Conservation (phyloP, 2,329 filamentous ascomycete species). For the Pyrenochaeta sp. region DNA sequence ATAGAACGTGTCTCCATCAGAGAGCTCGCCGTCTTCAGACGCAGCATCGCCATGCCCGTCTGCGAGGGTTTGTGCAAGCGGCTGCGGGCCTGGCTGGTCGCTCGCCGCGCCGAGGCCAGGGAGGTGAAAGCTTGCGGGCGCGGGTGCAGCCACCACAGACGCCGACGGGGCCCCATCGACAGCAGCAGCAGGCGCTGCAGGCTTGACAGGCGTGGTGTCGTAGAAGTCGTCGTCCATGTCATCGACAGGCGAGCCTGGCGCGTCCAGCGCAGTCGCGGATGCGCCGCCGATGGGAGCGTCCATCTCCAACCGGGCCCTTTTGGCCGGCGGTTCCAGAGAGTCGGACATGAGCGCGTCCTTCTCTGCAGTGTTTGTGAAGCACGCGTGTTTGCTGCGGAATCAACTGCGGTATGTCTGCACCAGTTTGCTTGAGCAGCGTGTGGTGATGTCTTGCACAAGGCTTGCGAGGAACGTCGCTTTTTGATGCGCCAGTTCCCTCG, state of each 20-base stretch:
- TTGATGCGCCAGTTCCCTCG: conserved; percentile 22
- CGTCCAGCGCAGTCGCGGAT: conserved; percentile 41
- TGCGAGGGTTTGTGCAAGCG: conserved; percentile 22
- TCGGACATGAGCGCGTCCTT: conserved; percentile 40
- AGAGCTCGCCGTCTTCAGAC: conserved; percentile 45
- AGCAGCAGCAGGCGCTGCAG: conserved; percentile 24
- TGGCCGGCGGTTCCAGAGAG: conserved; percentile 49
- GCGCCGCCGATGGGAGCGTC: conserved; percentile 48
- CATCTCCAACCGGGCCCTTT: conserved; percentile 49
- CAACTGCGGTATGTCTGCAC: conserved; percentile 37
- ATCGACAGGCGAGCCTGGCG: conserved; percentile 49
- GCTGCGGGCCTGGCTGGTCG: conserved; percentile 28
- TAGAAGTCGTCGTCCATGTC: conserved; percentile 51
- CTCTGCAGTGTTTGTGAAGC: conserved; percentile 35
- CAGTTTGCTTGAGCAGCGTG: conserved; percentile 35
- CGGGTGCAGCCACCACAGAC: conserved; percentile 32
- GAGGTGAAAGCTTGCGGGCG: conserved; percentile 35
- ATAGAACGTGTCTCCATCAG: conserved; percentile 39
- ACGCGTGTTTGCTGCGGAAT: conserved; percentile 33
- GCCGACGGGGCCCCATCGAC: conserved; percentile 23
- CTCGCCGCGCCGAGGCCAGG: conserved; percentile 46
- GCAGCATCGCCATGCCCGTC: conserved; percentile 22
- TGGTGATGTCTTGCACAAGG: conserved; percentile 28
- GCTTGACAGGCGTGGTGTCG: conserved; percentile 42
- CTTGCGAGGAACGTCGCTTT: conserved; percentile 32